Base-by-base conservation (phyloP, 129 eudicot genomes). In the Solidago caesia region DNA sequence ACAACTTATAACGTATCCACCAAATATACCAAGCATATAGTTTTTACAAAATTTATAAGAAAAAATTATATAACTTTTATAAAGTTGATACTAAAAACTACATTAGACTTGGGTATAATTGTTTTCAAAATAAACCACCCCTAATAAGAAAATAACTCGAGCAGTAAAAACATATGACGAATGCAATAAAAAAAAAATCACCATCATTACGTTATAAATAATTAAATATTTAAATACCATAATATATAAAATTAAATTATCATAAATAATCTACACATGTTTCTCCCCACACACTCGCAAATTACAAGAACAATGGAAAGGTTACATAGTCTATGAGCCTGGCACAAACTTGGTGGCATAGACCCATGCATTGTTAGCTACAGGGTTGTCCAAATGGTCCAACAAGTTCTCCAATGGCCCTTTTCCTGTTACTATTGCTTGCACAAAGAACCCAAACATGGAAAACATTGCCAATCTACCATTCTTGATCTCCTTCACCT, bases 401-500 rank as follows among this genome's bases (percentile, higher is more conserved):
- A 87, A 71, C n/a, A 89, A 78, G 79, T 89, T 89, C 90, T 89
- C 96, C 56, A 89, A 72, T 33, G 96, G 96, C 2, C 96, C 92
- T 71, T 89, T 89, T 14, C 92, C 96, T 7, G 92, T 87, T 39
- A 87, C 90, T 44, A 87, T 90, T 6, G 96, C 92, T 72, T 90
- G 92, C 13, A 87, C 92, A 59, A 90, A 90, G 84, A 90, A 90
- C 25, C 92, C 90, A 67, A 90, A 90, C 92, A 87, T 87, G 41
- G 92, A 87, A 78, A 89, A 89, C 96, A 89, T 89, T 7, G 92
- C 96, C 5, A 89, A 71, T 12, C 96, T 82, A n/a, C 96, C 96
- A 58, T 89, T 89, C 88, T 89, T 89, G 80, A 89, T 89, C 70
- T 90, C 96, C 79, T 85, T 90, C 71, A 90, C 96, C 84, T 90